A percentile compares a stretch with the other conserved stretches of the same genome.
Evolutionary conservation across 495 filamentous ascomycete genomes (phyloP).

Genomic region (Daldinia decipiens): DNA sequence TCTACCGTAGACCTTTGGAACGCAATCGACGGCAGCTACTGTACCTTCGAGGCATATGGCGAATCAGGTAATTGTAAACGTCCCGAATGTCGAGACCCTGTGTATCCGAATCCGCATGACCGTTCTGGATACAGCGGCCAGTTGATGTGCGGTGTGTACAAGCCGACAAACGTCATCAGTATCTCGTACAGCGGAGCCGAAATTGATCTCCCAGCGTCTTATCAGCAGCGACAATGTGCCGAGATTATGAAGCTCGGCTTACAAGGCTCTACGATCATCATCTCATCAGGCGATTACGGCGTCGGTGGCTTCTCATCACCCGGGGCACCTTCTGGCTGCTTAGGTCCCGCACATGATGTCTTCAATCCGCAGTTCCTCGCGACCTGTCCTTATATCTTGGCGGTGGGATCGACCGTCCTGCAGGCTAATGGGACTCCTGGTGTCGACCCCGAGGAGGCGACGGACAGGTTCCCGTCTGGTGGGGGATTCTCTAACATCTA

Average conservation of each 20-base stretch:
- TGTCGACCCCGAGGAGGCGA: conserved; percentile 56
- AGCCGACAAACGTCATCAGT: conserved; percentile 52
- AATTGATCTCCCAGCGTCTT: conserved; percentile 48
- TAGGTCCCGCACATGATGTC: conserved; percentile 41
- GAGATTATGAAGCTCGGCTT: conserved; percentile 72
- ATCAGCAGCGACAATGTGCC: conserved; percentile 54
- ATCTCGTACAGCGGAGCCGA: conserved; percentile 56
- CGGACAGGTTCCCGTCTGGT: conserved; percentile 61
- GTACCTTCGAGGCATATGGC: conserved; percentile 57
- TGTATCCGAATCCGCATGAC: conserved; percentile 64
- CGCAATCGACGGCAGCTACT: conserved; percentile 73
- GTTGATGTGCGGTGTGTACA: conserved; percentile 67
- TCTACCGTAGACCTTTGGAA: conserved; percentile 63
- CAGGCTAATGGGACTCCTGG: conserved; percentile 33
- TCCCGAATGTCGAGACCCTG: conserved; percentile 55
- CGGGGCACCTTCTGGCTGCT: conserved; percentile 45
- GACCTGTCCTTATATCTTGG: conserved; percentile 47
- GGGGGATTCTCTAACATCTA: conserved; percentile 78
- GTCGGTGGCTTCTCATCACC: conserved; percentile 61
- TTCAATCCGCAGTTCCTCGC: conserved; percentile 49
- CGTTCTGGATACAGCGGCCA: conserved; percentile 65
- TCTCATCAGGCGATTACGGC: conserved; percentile 69
- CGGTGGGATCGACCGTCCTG: conserved; percentile 48
- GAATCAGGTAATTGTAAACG: conserved; percentile 48
- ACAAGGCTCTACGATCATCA: conserved; percentile 68